Evolutionary conservation across 2,329 filamentous ascomycete genomes (phyloP), one percentile per base, ranked within the genome.

Genomic region (Pseudogymnoascus pannorum): DNA sequence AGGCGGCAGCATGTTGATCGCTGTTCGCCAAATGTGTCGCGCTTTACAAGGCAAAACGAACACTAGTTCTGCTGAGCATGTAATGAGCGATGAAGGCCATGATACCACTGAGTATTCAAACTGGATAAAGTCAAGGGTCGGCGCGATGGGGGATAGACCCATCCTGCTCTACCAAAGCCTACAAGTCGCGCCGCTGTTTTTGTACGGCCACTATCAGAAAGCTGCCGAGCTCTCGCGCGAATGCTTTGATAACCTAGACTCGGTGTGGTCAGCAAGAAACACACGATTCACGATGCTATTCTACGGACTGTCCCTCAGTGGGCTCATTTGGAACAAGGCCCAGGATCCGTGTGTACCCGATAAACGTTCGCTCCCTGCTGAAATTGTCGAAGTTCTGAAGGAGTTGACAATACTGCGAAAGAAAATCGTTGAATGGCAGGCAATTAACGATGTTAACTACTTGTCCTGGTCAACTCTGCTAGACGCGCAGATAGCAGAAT

Each of bases 41-140:
- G 87, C 89, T 20, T 74, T 92, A 18, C 87, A 91, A 70, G 89
- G 89, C 60, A 92, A 91, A 72, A 92, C 89, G 0, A 74, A 74
- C 2, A 72, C 75, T 9, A 75, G 80, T 8, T 62, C 66, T 18
- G 59, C 72, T 3, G 69, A 77, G 0, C 76, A 80, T 16, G 78
- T 92, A 9, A 81, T 92, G 76, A 83, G 79, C 40, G 89, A 92
- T 66, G 78, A 83, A n/a, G 78, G 84, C 48, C 89, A 92, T 68
- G 79, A 83, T 61, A 78, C 83, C 1, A 66, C 72, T 1, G 72
- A 73, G 1, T 88, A 87, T 73, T 86, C 79, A 79, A 80, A 73
- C 54, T 89, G 83, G 84, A 75, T 81, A 59, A 74, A 63, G 69
- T 75, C 71, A 36, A 81, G 74, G 67, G 81, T 75, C 40, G 78